These are phyloP conservation scores for Austroboletus festivus DNA, from an alignment of 768 basidiomycete genomes.

Conservation along the genomic window DNA sequence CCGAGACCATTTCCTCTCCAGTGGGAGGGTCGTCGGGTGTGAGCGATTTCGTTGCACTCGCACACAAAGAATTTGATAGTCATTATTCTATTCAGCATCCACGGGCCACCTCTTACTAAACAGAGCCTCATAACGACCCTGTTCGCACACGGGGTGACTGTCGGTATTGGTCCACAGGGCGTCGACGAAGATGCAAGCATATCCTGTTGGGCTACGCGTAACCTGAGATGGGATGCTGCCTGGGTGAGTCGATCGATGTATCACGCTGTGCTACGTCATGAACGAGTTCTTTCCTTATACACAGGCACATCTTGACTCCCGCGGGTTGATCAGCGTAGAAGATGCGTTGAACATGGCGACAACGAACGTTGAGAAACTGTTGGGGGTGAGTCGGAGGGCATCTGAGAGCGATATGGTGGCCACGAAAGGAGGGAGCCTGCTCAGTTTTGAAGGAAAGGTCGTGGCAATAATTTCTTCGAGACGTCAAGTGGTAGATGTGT, in stretches of 20 bases:
- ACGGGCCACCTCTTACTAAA: constrained; percentile 71
- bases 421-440: constrained; percentile 37
- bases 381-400: constrained; percentile 33
- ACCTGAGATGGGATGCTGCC: constrained; percentile 82
- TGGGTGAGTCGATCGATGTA: constrained; percentile 74
- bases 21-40: constrained; percentile 72
- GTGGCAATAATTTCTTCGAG: constrained; percentile 39
- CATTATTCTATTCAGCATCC: constrained; percentile 34
- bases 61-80: neutral
- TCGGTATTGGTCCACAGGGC: constrained; percentile 50
- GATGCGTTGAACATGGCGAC: constrained; percentile 41
- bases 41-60: constrained; percentile 17
- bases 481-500: constrained; percentile 36
- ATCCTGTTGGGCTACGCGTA: constrained; percentile 85
- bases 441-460: constrained; percentile 45
- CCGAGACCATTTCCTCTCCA: constrained; percentile 58
- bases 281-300: neutral
- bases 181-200: constrained; percentile 53
- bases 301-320: constrained; percentile 35
- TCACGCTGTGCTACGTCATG: neutral
- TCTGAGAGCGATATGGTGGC: constrained; percentile 38
- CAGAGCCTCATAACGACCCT: constrained; percentile 61
- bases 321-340: constrained; percentile 38
- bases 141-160: constrained; percentile 57
- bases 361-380: constrained; percentile 40